phyloP scores from a whole-genome alignment of 768 basidiomycete species.

The Trametes punicea region DNA sequence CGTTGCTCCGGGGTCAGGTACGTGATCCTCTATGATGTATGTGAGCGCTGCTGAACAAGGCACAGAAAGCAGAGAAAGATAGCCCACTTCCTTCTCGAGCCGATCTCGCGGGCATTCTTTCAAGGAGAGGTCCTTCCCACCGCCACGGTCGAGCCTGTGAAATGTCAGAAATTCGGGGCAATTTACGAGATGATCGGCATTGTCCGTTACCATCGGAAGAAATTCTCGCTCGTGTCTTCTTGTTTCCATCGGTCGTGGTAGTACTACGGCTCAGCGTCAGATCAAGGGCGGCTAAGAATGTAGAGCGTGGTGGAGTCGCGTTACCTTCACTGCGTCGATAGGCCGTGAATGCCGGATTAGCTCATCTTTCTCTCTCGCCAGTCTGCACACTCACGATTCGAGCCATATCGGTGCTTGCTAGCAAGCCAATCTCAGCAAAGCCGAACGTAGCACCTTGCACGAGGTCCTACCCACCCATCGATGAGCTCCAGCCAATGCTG shows the following conservation, averaged over 20 bases:
- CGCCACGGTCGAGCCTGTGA: slow-evolving; percentile 59
- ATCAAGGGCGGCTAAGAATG: not conserved
- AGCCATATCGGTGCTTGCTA: slow-evolving; percentile 62
- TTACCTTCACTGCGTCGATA: slow-evolving; percentile 39
- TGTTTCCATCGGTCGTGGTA: slow-evolving; percentile 60
- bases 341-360: not conserved
- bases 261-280: slow-evolving; percentile 34
- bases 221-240: slow-evolving; percentile 60
- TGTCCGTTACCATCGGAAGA: slow-evolving; percentile 52
- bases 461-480: slow-evolving; percentile 53
- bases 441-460: too few relatives aligned
- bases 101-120: slow-evolving; percentile 57
- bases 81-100: slow-evolving; percentile 54
- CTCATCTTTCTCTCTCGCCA: not conserved
- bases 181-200: not conserved
- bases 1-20: slow-evolving; percentile 46
- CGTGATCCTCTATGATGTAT: slow-evolving; percentile 39
- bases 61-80: not conserved
- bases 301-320: not conserved
- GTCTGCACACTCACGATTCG: slow-evolving; percentile 45
- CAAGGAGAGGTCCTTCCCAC: slow-evolving; percentile 51
- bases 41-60: slow-evolving; percentile 1
- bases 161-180: not conserved
- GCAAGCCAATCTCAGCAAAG: too few relatives aligned
- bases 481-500: slow-evolving; percentile 66